These are phyloP conservation scores for Nakaseomyces uthaithaninus DNA, from an alignment of 1,139 yeast genomes.

Conservation along the genomic window DNA sequence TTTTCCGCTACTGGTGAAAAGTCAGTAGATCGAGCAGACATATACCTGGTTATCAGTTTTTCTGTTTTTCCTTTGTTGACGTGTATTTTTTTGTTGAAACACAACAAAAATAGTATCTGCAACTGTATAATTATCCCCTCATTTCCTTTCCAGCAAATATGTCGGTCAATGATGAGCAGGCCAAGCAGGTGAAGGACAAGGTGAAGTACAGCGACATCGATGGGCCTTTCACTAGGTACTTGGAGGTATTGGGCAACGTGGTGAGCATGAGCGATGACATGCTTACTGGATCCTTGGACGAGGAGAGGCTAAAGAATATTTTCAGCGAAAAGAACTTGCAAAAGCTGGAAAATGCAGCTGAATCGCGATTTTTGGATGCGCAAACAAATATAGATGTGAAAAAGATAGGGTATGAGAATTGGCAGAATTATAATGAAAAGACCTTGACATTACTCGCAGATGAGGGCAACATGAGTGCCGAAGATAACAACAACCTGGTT, in stretches of 20 bases:
- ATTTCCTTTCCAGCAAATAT: too few relatives aligned
- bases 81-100: too few relatives aligned
- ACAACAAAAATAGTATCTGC: too few relatives aligned
- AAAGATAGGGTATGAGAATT: constrained; percentile 20
- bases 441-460: constrained; percentile 12
- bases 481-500: too few relatives aligned
- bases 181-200: constrained; percentile 20
- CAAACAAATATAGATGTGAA: constrained; percentile 21
- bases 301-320: constrained; percentile 7
- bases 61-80: too few relatives aligned
- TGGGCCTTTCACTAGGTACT: constrained; percentile 20
- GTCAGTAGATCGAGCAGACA: too few relatives aligned
- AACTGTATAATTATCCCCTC: too few relatives aligned
- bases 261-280: constrained; percentile 16
- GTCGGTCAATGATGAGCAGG: constrained; percentile 14
- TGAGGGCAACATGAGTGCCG: too few relatives aligned
- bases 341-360: constrained; percentile 14
- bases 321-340: constrained; percentile 13
- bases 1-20: too few relatives aligned
- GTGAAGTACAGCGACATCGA: constrained; percentile 25
- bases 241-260: constrained; percentile 17
- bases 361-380: constrained; percentile 20
- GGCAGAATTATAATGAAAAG: constrained; percentile 19
- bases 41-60: too few relatives aligned
- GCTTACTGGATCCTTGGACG: constrained; percentile 16